Evolutionary conservation across 768 basidiomycete species (phyloP).

Genomic region (Inosperma sp.): DNA sequence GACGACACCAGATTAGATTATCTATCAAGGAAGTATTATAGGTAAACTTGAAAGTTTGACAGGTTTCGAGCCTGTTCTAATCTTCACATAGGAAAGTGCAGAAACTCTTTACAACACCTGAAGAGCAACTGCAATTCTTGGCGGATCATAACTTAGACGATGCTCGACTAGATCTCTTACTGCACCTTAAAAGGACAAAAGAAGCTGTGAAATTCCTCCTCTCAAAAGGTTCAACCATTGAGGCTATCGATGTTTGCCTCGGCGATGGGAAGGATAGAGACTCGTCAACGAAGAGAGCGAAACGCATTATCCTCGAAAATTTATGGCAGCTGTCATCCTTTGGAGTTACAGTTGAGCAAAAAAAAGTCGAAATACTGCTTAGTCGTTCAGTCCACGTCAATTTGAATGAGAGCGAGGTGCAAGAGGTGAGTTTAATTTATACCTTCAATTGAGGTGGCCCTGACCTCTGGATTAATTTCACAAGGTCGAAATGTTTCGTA

Average conservation of each 20-base stretch:
- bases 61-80: neutral
- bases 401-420: constrained; percentile 11
- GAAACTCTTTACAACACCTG: constrained; percentile 44
- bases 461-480: neutral
- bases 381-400: no score
- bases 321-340: constrained; percentile 49
- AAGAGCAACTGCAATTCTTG: constrained; percentile 54
- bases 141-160: constrained; percentile 50
- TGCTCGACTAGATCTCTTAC: constrained; percentile 43
- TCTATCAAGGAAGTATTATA: constrained; percentile 32
- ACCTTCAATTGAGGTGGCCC: no score
- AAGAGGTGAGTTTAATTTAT: constrained; percentile 12
- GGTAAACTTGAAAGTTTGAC: constrained; percentile 29
- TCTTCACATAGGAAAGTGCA: constrained; percentile 42
- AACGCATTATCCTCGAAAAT: constrained; percentile 35
- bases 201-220: constrained; percentile 54
- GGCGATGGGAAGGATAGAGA: constrained; percentile 20
- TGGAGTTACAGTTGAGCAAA: constrained; percentile 22
- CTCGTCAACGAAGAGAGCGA: constrained; percentile 32
- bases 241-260: constrained; percentile 46
- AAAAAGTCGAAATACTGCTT: constrained; percentile 22
- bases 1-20: constrained; percentile 45
- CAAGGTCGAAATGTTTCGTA: constrained; percentile 20
- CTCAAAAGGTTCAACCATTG: constrained; percentile 39
- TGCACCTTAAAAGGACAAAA: constrained; percentile 34